Percentiles rank a stretch among this genome's conserved stretches.
These are phyloP conservation scores for Pyrrhoderma lamaoense DNA, from an alignment of 1,284 basidiomycete species.

Conservation along the genomic window DNA sequence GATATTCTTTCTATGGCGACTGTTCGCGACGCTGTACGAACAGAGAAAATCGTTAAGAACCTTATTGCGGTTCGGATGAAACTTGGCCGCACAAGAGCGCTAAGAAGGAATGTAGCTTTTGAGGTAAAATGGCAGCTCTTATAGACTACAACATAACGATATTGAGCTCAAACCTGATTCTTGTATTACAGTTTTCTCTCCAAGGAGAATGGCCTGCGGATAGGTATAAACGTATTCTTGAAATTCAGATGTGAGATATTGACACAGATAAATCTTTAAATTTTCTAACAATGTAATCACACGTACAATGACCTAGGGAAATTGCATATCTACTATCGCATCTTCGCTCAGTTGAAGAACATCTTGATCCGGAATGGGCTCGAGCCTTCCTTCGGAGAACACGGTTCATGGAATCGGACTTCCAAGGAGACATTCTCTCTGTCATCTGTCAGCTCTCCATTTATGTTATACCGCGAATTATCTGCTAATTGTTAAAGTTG, in stretches of 20 bases:
- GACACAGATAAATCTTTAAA: too few species aligned
- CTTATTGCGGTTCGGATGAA: conserved; percentile 60
- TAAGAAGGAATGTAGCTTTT: conserved; percentile 55
- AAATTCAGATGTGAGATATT: conserved; percentile 53
- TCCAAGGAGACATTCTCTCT: conserved; percentile 77
- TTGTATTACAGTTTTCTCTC: conserved; percentile 44
- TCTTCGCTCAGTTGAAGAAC: conserved; percentile 54
- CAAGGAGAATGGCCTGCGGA: conserved; percentile 62
- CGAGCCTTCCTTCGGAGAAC: conserved; percentile 73
- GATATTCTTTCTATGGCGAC: conserved; percentile 60
- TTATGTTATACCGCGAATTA: too few species aligned
- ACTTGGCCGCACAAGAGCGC: conserved; percentile 46
- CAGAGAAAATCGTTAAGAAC: conserved; percentile 48
- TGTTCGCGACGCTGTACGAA: conserved; percentile 37
- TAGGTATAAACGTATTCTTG: conserved; percentile 57
- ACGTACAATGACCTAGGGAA: conserved; percentile 41
- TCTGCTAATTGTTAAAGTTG: too few species aligned
- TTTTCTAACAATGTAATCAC: too few species aligned
- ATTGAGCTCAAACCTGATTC: too few species aligned
- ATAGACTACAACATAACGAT: background rate
- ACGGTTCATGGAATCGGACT: conserved; percentile 70
- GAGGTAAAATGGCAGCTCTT: conserved; percentile 29
- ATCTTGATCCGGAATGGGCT: conserved; percentile 68
- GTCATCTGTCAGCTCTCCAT: conserved; percentile 74
- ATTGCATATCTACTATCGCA: conserved; percentile 56